These are phyloP conservation scores for Lotus japonicus DNA, from an alignment of 306 rosid species.

Conservation along the genomic window DNA sequence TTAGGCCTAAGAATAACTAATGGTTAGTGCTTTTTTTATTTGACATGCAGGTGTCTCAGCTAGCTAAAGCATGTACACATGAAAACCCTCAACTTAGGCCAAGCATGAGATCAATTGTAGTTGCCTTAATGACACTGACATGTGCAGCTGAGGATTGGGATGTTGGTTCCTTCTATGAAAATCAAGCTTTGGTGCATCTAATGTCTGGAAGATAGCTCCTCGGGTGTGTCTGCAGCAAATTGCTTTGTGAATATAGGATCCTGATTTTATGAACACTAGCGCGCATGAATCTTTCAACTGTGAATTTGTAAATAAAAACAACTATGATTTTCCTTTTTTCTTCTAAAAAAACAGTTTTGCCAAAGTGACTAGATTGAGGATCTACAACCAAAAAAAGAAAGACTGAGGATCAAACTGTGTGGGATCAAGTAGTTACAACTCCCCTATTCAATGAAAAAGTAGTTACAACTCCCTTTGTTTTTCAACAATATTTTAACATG, in stretches of 20 bases:
- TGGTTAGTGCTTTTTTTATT: background rate
- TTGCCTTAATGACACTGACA: slow-evolving; percentile 61
- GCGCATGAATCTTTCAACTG: background rate
- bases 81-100: slow-evolving; percentile 74
- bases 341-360: background rate
- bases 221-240: background rate
- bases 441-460: too few species aligned
- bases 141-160: slow-evolving; percentile 69
- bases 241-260: background rate
- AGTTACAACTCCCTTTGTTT: too few species aligned
- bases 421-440: too few species aligned
- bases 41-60: slow-evolving; percentile 48
- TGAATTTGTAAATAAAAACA: slow-evolving; percentile 20
- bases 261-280: background rate
- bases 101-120: slow-evolving; percentile 79
- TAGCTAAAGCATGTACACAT: slow-evolving; percentile 71
- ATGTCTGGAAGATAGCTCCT: slow-evolving; percentile 44
- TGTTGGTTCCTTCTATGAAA: slow-evolving; percentile 57
- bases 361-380: too few species aligned
- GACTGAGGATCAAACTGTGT: too few species aligned
- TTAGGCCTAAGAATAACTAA: too few species aligned
- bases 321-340: background rate
- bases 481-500: too few species aligned
- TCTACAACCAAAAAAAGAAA: too few species aligned
- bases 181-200: slow-evolving; percentile 40